Base-by-base conservation (phyloP, 2,329 filamentous ascomycete species). In the Dactylellina haptotyla region DNA sequence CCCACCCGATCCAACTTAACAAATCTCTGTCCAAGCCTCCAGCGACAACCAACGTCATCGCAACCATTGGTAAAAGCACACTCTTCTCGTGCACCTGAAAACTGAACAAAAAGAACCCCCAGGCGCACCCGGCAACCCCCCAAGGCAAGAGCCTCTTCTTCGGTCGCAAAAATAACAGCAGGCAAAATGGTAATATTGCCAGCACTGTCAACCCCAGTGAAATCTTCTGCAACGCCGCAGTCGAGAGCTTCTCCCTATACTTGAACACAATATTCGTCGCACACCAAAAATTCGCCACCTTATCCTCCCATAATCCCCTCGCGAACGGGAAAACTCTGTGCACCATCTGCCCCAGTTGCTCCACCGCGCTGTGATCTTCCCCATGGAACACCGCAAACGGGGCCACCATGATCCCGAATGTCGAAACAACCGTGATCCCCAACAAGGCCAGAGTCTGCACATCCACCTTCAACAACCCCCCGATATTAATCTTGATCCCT, bases 61-160 rank as follows among this genome's bases (percentile, higher is more conserved):
- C 95, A 80, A 98, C 87, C 50, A 99, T 84, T 0, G 95, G 96
- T 1, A 99, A 86, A 3, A 99, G 84, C 0, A 97, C 92, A 76
- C 93, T 97, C 85, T 99, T 99, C 83, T 99, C 95, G 79, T 99
- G 95, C 0, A 99, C 96, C 80, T 99, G 95, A 80, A 96, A 99
- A 78, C 92, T 96, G 83, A 96, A 98, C 14, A 99, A 84, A 80
- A 98, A 99, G 84, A 99, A 99, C 0, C 90, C 94, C 95, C 95
- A 99, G 1, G 93, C 91, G 0, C 91, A 93, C 1, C 90, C 86
- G 1, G 93, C 90, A 67, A 98, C 87, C 0, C 91, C 91, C 34
- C 91, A 85, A 0, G 93, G 93, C 12, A 98, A 82, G 3, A 95
- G 84, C 43, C 89, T 87, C 77, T 90, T 93, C 51, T 87, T 87